Evolutionary conservation across 2,329 filamentous ascomycete species (phyloP).

Genomic region (Hymenotorrendiella dingleyae): DNA sequence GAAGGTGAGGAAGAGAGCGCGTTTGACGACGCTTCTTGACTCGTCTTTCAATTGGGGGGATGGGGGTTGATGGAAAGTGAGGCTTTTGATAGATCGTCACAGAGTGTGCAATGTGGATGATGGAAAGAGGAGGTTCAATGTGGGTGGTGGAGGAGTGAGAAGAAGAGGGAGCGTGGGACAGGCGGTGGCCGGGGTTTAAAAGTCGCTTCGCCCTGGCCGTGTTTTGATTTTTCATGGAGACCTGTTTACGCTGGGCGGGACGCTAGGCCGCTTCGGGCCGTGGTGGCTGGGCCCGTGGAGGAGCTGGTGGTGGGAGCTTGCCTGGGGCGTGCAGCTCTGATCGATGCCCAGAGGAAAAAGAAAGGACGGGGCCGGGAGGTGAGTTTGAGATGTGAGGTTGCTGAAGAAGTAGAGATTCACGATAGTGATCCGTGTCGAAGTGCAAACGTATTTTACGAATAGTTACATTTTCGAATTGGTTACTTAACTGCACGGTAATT

Average conservation of each 20-base stretch:
- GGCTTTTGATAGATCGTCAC: constrained; percentile 4
- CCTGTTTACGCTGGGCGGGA: background rate
- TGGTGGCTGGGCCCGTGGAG: background rate
- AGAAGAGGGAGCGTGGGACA: constrained; percentile 1
- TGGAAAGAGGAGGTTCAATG: too few species aligned
- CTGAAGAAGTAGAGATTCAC: too few species aligned
- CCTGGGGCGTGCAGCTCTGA: background rate
- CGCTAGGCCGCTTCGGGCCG: background rate
- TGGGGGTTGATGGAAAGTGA: constrained; percentile 2
- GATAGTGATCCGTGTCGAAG: too few species aligned
- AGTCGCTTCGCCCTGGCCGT: background rate
- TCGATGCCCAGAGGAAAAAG: background rate
- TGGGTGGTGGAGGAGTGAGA: constrained; percentile 1
- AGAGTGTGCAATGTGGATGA: constrained; percentile 4
- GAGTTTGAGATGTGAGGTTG: too few species aligned
- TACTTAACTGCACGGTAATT: too few species aligned
- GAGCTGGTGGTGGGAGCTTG: background rate
- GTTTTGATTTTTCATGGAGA: too few species aligned
- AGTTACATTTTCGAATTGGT: too few species aligned
- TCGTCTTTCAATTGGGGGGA: constrained; percentile 16
- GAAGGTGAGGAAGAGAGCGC: constrained; percentile 36
- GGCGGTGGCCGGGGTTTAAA: constrained; percentile 3
- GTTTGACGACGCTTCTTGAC: constrained; percentile 22
- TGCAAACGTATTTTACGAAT: too few species aligned
- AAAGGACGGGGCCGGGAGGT: too few species aligned